Evolutionary conservation across 371 early-diverging fungal genomes (phyloP).

Genomic region (Parasitella parasitica): DNA sequence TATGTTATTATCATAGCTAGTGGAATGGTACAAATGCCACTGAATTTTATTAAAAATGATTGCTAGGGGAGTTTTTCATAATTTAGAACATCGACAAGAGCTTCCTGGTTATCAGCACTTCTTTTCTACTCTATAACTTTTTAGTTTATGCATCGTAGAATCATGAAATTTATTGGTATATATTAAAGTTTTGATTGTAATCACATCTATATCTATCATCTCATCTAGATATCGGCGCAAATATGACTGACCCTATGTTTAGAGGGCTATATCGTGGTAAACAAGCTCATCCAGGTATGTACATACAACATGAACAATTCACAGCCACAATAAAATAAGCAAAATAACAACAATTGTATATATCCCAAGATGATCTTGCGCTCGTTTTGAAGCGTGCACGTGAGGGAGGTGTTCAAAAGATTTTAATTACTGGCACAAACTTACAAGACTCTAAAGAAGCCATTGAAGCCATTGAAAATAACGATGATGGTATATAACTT

Average conservation of each 20-base stretch:
- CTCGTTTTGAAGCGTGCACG: constrained; percentile 67
- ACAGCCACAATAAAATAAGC: not conserved
- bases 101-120: not conserved
- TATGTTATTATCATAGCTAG: too few species aligned
- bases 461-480: constrained; percentile 47
- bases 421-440: constrained; percentile 79
- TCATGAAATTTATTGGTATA: constrained; percentile 17
- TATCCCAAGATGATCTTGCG: constrained; percentile 62
- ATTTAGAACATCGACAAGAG: not conserved
- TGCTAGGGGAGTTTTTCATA: too few species aligned
- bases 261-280: constrained; percentile 81
- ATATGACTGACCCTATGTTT: constrained; percentile 85
- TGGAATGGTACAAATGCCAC: too few species aligned
- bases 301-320: too few species aligned
- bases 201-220: not conserved
- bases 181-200: not conserved
- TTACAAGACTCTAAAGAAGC: constrained; percentile 67
- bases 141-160: constrained; percentile 6
- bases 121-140: not conserved
- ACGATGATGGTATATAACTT: constrained; percentile 16
- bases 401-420: constrained; percentile 62
- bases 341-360: not conserved
- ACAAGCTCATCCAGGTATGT: constrained; percentile 65
- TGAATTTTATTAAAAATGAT: too few species aligned
- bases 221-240: constrained; percentile 76